A percentile compares a stretch with the other conserved stretches of the same genome.
Conservation (phyloP, 2,329 filamentous ascomycete species). For the Dactylellina cionopaga region DNA sequence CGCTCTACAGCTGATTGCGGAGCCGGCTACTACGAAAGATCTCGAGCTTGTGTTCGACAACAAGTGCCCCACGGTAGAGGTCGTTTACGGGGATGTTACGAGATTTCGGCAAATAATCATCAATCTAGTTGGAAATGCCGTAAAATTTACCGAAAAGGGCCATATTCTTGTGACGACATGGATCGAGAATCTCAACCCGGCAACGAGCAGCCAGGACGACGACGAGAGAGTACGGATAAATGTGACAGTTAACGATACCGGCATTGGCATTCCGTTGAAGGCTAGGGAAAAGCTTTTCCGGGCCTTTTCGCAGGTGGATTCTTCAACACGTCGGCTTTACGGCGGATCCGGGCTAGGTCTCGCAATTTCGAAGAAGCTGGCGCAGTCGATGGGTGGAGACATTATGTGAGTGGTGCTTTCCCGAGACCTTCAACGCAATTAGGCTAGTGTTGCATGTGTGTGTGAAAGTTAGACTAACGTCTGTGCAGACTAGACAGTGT, state of each 20-base stretch:
- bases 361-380: conserved; percentile 69
- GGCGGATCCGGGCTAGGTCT: conserved; percentile 69
- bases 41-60: conserved; percentile 63
- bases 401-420: conserved; percentile 60
- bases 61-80: conserved; percentile 63
- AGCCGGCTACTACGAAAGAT: conserved; percentile 58
- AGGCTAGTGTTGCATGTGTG: conserved; percentile 20
- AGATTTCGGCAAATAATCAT: conserved; percentile 72
- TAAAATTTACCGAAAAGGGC: conserved; percentile 71
- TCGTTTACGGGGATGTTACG: conserved; percentile 68
- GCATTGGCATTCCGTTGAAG: conserved; percentile 66
- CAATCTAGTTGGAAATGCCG: conserved; percentile 70
- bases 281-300: conserved; percentile 66
- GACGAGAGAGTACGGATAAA: conserved; percentile 63
- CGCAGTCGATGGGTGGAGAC: conserved; percentile 68
- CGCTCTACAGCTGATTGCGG: conserved; percentile 63
- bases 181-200: conserved; percentile 60
- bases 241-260: conserved; percentile 67
- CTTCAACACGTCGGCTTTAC: conserved; percentile 66
- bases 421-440: conserved; percentile 56
- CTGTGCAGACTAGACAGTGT: conserved; percentile 81
- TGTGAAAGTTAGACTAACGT: conserved; percentile 24
- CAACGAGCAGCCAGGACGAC: conserved; percentile 59
- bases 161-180: conserved; percentile 63
- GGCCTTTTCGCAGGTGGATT: conserved; percentile 68